Evolutionary conservation across 495 filamentous ascomycete species (phyloP).

Genomic region (Sporormia fimetaria): DNA sequence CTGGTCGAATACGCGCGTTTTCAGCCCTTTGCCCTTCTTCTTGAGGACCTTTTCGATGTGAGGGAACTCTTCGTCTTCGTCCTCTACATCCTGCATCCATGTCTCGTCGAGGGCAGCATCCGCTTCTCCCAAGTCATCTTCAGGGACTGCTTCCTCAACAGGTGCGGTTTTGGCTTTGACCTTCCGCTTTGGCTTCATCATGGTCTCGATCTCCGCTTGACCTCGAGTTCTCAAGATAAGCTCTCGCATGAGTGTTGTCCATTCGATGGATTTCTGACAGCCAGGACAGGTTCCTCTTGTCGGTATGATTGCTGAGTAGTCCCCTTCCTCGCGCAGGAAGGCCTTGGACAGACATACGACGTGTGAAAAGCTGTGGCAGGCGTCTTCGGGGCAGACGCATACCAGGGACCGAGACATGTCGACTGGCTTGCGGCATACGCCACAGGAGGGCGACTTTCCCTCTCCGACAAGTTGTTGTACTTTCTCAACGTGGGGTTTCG

Average conservation of each 20-base stretch:
- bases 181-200: slow-evolving; percentile 47
- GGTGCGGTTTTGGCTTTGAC: slow-evolving; percentile 18
- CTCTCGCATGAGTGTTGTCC: slow-evolving; percentile 74
- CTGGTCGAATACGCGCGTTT: too few relatives aligned
- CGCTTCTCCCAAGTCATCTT: slow-evolving; percentile 18
- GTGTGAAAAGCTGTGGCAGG: slow-evolving; percentile 61
- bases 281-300: slow-evolving; percentile 58
- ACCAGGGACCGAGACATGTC: slow-evolving; percentile 41
- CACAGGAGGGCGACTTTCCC: slow-evolving; percentile 46
- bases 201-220: slow-evolving; percentile 48
- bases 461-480: slow-evolving; percentile 52
- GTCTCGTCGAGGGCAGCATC: slow-evolving; percentile 20
- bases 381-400: slow-evolving; percentile 55
- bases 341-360: slow-evolving; percentile 60
- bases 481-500: slow-evolving; percentile 64
- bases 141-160: slow-evolving; percentile 2
- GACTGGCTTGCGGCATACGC: slow-evolving; percentile 48
- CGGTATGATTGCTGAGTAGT: slow-evolving; percentile 48
- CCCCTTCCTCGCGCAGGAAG: slow-evolving; percentile 42
- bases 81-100: slow-evolving; percentile 16
- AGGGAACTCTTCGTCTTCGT: slow-evolving; percentile 8
- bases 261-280: slow-evolving; percentile 52
- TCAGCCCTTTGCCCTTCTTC: too few relatives aligned
- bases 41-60: not conserved
- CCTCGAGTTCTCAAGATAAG: slow-evolving; percentile 60